Conservation (phyloP, 345 rosid genomes). For the Geranium brycei region DNA sequence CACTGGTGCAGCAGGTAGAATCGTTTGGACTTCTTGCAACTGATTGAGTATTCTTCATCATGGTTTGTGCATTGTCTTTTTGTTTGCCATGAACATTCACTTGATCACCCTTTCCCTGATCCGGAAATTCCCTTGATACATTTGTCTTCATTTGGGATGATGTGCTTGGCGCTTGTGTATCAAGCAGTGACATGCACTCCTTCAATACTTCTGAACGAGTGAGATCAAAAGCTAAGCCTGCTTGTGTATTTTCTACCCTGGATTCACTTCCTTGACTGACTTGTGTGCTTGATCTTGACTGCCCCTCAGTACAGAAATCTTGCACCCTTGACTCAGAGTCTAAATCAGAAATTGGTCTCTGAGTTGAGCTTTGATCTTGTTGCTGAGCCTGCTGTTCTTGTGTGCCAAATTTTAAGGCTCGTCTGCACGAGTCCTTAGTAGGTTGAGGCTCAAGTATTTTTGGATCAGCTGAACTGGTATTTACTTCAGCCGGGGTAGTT, state of each 20-base stretch:
- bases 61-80: neutral
- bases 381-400: slow-evolving; percentile 11
- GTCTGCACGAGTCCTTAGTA: slow-evolving; percentile 37
- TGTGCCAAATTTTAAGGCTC: slow-evolving; percentile 39
- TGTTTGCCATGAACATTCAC: neutral
- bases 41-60: neutral
- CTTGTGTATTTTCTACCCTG: slow-evolving; percentile 12
- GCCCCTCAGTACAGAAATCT: slow-evolving; percentile 9
- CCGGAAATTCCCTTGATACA: too few species aligned
- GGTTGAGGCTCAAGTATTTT: slow-evolving; percentile 9
- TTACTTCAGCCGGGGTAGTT: slow-evolving; percentile 18
- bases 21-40: neutral
- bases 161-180: too few species aligned
- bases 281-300: slow-evolving; percentile 14
- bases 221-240: slow-evolving; percentile 13
- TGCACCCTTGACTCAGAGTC: slow-evolving; percentile 13
- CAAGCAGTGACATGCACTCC: slow-evolving; percentile 9
- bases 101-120: neutral
- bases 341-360: slow-evolving; percentile 8
- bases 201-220: slow-evolving; percentile 12
- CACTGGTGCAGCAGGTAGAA: slow-evolving; percentile 2
- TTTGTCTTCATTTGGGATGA: too few species aligned
- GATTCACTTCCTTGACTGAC: slow-evolving; percentile 23
- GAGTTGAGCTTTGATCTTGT: slow-evolving; percentile 8
- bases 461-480: slow-evolving; percentile 19